Evolutionary conservation across 306 rosid genomes (phyloP).

Genomic region (Pachyrhizus erosus): DNA sequence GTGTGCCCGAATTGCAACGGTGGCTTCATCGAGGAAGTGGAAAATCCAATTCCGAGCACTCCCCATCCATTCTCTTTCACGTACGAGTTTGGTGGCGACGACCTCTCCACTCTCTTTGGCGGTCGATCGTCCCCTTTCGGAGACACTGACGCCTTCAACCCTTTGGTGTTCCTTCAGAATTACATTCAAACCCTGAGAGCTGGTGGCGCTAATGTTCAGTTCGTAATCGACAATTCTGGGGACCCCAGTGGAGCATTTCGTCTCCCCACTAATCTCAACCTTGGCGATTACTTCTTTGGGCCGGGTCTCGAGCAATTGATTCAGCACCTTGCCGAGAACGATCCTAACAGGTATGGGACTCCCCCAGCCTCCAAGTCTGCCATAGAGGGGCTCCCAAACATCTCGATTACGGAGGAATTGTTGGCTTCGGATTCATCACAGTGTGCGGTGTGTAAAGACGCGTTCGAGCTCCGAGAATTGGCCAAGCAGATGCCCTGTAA

Average conservation of each 20-base stretch:
- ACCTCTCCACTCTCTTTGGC: constrained; percentile 63
- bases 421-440: constrained; percentile 73
- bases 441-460: constrained; percentile 86
- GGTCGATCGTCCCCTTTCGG: constrained; percentile 57
- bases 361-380: constrained; percentile 83
- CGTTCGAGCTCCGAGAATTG: constrained; percentile 64
- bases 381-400: constrained; percentile 58
- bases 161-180: constrained; percentile 70
- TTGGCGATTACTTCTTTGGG: constrained; percentile 83
- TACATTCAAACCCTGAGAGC: constrained; percentile 69
- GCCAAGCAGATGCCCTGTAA: constrained; percentile 85
- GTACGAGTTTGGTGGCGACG: constrained; percentile 53
- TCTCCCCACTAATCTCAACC: constrained; percentile 58
- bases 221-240: constrained; percentile 62
- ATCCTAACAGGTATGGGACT: constrained; percentile 79
- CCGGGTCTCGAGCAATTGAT: constrained; percentile 88
- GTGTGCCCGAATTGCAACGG: constrained; percentile 64
- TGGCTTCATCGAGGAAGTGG: constrained; percentile 73
- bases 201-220: constrained; percentile 73
- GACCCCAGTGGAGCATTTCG: constrained; percentile 57
- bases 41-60: constrained; percentile 50
- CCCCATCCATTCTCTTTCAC: constrained; percentile 53
- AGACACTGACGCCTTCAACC: constrained; percentile 70
- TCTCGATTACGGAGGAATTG: constrained; percentile 54
- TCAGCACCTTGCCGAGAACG: constrained; percentile 86